phyloP scores from a whole-genome alignment of 371 early-diverging fungal genomes.

The Cokeromyces recurvatus region DNA sequence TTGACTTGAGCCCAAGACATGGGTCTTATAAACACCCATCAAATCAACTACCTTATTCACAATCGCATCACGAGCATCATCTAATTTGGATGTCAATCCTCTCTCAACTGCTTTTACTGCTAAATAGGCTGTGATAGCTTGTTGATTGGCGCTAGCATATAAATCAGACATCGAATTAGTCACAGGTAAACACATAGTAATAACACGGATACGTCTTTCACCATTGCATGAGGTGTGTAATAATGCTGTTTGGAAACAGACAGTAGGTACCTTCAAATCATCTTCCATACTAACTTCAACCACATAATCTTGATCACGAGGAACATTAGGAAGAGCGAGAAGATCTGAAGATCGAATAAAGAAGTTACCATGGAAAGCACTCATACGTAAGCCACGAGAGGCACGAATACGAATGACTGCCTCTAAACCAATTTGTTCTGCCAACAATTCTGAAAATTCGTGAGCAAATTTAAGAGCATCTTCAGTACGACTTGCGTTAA shows the following conservation, averaged over 20 bases:
- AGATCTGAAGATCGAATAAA: constrained; percentile 95
- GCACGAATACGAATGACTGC: constrained; percentile 96
- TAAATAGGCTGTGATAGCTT: constrained; percentile 71
- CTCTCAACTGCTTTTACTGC: constrained; percentile 82
- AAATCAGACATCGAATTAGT: constrained; percentile 77
- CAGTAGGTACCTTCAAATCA: constrained; percentile 68
- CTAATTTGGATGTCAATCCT: constrained; percentile 80
- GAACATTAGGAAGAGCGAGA: constrained; percentile 90
- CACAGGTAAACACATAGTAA: constrained; percentile 90
- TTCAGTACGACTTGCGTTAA: constrained; percentile 82
- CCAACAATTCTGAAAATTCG: constrained; percentile 84
- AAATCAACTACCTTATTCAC: constrained; percentile 85
- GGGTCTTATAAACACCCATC: constrained; percentile 79
- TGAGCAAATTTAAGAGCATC: constrained; percentile 86
- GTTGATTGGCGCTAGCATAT: constrained; percentile 80
- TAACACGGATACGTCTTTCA: constrained; percentile 94
- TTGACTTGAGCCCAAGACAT: constrained; percentile 64
- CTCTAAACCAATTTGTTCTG: constrained; percentile 86
- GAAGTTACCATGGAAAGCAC: constrained; percentile 94
- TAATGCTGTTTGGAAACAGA: constrained; percentile 96
- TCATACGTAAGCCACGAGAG: constrained; percentile 83
- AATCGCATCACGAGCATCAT: constrained; percentile 93
- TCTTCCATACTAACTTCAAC: constrained; percentile 90
- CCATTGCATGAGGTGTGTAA: constrained; percentile 82
- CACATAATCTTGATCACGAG: constrained; percentile 90